Evolutionary conservation across 306 rosid species (phyloP).

Genomic region (Betula pendula): DNA sequence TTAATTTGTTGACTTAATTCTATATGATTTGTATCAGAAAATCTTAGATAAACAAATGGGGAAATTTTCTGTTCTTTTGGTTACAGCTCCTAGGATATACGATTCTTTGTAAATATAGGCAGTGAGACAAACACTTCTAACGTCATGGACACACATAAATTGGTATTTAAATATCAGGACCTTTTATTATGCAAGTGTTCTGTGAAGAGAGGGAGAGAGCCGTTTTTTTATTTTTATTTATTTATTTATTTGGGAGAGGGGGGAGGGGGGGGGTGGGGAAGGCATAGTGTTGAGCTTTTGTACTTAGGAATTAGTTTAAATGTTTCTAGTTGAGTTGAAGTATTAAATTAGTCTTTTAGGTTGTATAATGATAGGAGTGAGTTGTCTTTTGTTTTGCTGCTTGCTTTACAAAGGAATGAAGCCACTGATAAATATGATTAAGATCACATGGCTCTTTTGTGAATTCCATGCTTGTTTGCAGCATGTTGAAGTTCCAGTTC

Average conservation of each 20-base stretch:
- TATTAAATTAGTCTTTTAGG: neutral
- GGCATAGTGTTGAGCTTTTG: no score
- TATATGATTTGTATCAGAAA: no score
- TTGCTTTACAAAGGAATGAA: neutral
- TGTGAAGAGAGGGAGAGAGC: no score
- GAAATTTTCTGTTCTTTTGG: neutral
- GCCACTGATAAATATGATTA: neutral
- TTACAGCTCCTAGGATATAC: neutral
- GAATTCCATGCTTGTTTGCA: slow-evolving; percentile 28
- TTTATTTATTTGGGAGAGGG: no score
- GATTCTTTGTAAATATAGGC: neutral
- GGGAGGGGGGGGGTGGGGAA: no score
- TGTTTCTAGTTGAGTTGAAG: neutral
- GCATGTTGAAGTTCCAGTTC: slow-evolving; percentile 64
- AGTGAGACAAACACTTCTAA: neutral
- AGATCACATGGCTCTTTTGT: neutral
- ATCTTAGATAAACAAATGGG: no score
- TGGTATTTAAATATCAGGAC: no score
- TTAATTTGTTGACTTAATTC: no score
- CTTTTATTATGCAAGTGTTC: no score
- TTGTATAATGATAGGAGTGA: neutral
- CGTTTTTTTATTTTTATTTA: no score
- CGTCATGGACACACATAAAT: neutral
- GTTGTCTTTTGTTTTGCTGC: neutral
- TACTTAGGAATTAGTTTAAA: neutral